These are phyloP conservation scores for Gossypium herbaceum DNA, from an alignment of 345 rosid species.

Conservation along the genomic window DNA sequence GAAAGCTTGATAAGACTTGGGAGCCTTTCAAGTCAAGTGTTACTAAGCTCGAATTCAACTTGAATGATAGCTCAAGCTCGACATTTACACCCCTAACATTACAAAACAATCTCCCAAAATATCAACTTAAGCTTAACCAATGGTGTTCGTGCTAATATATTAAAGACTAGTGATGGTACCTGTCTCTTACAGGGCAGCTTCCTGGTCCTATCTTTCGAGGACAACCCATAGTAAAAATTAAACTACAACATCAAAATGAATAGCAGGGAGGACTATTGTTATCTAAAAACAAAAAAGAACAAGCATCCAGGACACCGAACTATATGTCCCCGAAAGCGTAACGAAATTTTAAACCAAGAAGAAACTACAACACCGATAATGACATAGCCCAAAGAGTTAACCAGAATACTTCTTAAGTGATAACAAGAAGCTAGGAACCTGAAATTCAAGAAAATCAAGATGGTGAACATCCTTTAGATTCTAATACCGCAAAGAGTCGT, in stretches of 20 bases:
- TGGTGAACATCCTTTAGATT: background rate
- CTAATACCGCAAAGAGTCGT: background rate
- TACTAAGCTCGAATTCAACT: no score
- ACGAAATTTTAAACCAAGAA: no score
- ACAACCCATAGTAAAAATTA: background rate
- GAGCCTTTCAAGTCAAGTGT: no score
- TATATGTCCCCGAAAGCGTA: no score
- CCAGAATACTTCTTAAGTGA: background rate
- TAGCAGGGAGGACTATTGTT: no score
- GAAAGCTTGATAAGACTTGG: no score
- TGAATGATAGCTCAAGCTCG: no score
- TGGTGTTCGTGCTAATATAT: background rate
- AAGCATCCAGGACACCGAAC: no score
- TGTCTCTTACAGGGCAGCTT: background rate
- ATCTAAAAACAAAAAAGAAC: no score
- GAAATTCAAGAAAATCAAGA: background rate
- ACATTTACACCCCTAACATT: background rate
- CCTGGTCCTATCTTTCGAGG: background rate
- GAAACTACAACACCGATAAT: background rate
- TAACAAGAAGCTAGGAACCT: background rate
- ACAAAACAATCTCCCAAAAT: background rate
- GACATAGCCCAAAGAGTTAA: background rate
- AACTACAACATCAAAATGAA: background rate
- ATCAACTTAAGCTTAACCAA: background rate
- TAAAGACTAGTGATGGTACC: background rate